Evolutionary conservation across 2,329 filamentous ascomycete genomes (phyloP).

Genomic region (Penicillium sp.): DNA sequence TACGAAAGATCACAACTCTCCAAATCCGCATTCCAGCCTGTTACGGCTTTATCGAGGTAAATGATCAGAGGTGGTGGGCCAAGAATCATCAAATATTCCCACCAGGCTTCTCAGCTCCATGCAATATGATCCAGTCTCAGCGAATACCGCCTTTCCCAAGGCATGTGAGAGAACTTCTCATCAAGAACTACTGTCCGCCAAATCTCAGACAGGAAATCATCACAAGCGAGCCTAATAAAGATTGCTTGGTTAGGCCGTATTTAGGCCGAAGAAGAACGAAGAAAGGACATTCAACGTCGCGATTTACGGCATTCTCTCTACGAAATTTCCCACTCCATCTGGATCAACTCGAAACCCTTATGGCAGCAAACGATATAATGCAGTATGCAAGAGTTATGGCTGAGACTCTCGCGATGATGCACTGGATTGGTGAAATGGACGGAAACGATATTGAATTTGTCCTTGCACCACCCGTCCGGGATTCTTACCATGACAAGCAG

Average conservation of each 20-base stretch:
- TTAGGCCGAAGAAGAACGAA: constrained; percentile 40
- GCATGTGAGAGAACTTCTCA: constrained; percentile 27
- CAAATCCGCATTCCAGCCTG: constrained; percentile 26
- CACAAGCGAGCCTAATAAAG: constrained; percentile 36
- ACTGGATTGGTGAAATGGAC: constrained; percentile 52
- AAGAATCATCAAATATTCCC: constrained; percentile 27
- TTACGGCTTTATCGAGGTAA: constrained; percentile 22
- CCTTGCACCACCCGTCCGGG: constrained; percentile 30
- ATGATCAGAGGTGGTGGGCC: constrained; percentile 29
- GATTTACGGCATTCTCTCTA: constrained; percentile 37
- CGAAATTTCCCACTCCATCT: constrained; percentile 53
- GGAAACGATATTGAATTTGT: constrained; percentile 60
- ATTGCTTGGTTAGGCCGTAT: constrained; percentile 54
- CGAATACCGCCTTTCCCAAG: constrained; percentile 36
- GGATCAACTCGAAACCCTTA: constrained; percentile 48
- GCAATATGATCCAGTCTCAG: constrained; percentile 36
- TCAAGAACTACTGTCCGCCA: constrained; percentile 35
- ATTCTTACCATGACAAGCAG: background rate
- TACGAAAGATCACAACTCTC: background rate
- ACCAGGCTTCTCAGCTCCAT: constrained; percentile 24
- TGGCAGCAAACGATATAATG: constrained; percentile 2
- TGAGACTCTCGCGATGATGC: constrained; percentile 51
- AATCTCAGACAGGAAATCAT: constrained; percentile 25
- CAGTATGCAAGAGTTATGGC: constrained; percentile 50
- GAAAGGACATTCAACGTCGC: constrained; percentile 9